phyloP scores from a whole-genome alignment of 805 yeast genomes.

The Candida rishiriensis region DNA sequence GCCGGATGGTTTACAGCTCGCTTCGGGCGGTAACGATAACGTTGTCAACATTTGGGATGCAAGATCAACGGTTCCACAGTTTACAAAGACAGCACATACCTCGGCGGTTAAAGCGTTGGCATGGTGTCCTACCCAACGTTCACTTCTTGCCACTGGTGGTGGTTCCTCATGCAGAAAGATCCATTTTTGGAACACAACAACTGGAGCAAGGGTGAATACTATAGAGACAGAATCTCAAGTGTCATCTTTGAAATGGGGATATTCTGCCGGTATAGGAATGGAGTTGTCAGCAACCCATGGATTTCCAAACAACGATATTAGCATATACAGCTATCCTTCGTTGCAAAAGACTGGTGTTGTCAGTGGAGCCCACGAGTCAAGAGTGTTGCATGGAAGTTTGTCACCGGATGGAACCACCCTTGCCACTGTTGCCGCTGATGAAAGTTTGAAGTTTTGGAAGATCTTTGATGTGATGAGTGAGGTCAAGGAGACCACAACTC shows the following conservation, averaged over 20 bases:
- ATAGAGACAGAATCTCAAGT: constrained; percentile 93
- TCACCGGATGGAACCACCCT: constrained; percentile 88
- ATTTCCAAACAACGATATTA: constrained; percentile 78
- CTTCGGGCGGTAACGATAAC: constrained; percentile 94
- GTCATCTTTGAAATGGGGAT: constrained; percentile 91
- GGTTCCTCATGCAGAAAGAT: constrained; percentile 87
- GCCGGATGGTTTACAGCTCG: constrained; percentile 76
- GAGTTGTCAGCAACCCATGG: constrained; percentile 96
- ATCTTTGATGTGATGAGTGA: constrained; percentile 54
- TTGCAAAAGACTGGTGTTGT: constrained; percentile 86
- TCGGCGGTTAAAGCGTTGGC: constrained; percentile 95
- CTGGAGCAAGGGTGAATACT: constrained; percentile 81
- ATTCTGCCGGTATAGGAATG: constrained; percentile 59
- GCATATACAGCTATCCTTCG: constrained; percentile 82
- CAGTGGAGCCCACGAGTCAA: constrained; percentile 78
- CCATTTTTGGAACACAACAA: constrained; percentile 92
- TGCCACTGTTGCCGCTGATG: constrained; percentile 96
- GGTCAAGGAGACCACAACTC: constrained; percentile 15
- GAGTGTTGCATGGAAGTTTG: constrained; percentile 76
- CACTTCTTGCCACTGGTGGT: constrained; percentile 92
- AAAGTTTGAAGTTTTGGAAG: constrained; percentile 91
- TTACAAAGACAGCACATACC: constrained; percentile 71
- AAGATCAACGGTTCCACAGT: constrained; percentile 62
- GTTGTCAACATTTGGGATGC: constrained; percentile 92
- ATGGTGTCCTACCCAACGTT: constrained; percentile 87